Evolutionary conservation across 106 monocot species (phyloP), one percentile per base, ranked within the genome.

Genomic region (Iris macrosiphon): DNA sequence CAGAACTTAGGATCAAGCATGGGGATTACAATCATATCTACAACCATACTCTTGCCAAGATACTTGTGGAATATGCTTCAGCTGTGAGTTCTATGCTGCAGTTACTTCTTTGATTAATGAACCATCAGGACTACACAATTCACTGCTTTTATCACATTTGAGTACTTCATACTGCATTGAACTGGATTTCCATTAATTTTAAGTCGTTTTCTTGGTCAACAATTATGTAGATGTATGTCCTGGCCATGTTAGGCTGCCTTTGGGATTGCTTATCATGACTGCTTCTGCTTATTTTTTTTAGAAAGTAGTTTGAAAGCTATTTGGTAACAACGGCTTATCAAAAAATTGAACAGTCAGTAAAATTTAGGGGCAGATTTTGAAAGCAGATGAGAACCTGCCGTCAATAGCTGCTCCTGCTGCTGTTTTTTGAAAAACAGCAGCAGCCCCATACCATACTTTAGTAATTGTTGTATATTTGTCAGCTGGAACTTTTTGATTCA

Each of bases 11-110:
- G 45, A 43, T 76, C 57, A 79, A 51, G 55, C 38, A 74, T 18
- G 15, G 60, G 21, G 73, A 73, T 55, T 32, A 74, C 55, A 67
- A 31, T 54, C 64, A 71, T 26, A 55, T 80, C 24, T 95, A 89
- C 66, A 85, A 89, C 45, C 58, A 68, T 38, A 89, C 95, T 60
- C 74, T 95, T 59, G 89, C 85, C 16, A 73, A 72, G 61, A 85
- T 63, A 59, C 76, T 95, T 24, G 89, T 79, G 38, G 82, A 95
- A 62, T 95, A 82, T 67, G 71, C 84, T 45, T 85, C 89, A 43
- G 81, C 82, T 51, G 88, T 88, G 69, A 73, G 85, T 75, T 68
- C 19, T 22, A n/a, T 31, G 17, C 6, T 34, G 5, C 3, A 7
- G 13, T 11, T 20, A 28, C 3, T 7, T 31, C 39, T 12, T 11